phyloP scores from a whole-genome alignment of 2,329 filamentous ascomycete species.

The Ascochyta fabae region DNA sequence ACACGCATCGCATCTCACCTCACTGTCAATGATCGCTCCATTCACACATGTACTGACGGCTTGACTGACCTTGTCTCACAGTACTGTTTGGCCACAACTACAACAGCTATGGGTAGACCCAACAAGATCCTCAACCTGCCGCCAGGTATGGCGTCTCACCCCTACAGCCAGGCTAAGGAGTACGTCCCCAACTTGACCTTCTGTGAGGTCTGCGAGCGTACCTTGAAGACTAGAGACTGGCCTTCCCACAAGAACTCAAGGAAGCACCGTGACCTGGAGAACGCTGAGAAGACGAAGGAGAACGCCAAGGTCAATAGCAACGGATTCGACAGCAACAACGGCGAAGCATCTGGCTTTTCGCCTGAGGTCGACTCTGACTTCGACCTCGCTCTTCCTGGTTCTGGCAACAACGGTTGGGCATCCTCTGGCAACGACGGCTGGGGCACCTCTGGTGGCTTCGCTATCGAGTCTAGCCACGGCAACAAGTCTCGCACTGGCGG shows the following conservation, averaged over 20 bases:
- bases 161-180: slow-evolving; percentile 35
- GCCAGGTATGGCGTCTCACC: slow-evolving; percentile 23
- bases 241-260: slow-evolving; percentile 40
- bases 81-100: not conserved
- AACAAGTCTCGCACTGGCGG: slow-evolving; percentile 20
- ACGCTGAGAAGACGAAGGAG: slow-evolving; percentile 29
- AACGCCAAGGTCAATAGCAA: slow-evolving; percentile 18
- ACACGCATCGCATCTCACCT: slow-evolving; percentile 2
- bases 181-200: slow-evolving; percentile 23
- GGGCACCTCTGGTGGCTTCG: slow-evolving; percentile 31
- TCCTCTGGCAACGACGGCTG: not conserved
- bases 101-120: slow-evolving; percentile 1
- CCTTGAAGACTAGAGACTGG: slow-evolving; percentile 43
- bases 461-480: slow-evolving; percentile 6
- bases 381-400: not conserved
- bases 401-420: slow-evolving; percentile 54
- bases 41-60: slow-evolving; percentile 7
- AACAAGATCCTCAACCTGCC: not conserved
- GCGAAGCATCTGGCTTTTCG: slow-evolving; percentile 15
- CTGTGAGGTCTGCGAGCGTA: slow-evolving; percentile 44
- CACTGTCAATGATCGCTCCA: not conserved
- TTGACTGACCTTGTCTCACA: slow-evolving; percentile 16
- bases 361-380: slow-evolving; percentile 7
- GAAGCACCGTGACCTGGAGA: slow-evolving; percentile 36
- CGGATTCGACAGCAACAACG: slow-evolving; percentile 9